Base-by-base conservation (phyloP, 331 rosid species). In the Pyrus hybrid region DNA sequence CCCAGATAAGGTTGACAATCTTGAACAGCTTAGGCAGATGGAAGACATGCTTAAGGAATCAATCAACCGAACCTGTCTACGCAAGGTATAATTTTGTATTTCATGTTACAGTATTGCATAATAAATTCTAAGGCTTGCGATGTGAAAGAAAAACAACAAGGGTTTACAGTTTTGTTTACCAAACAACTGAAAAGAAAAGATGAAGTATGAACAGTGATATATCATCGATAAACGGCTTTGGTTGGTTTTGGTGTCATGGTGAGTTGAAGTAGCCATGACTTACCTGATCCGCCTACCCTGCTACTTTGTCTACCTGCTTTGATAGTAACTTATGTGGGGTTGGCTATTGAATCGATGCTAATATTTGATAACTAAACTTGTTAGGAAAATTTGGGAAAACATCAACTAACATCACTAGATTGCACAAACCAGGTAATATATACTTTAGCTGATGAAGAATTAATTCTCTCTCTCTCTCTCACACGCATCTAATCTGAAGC, bases 21-120 rank as follows among this genome's bases (percentile, higher is more conserved):
- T 86, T 14, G 90, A 89, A 54, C 87, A 83, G 76, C 93, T 91
- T 32, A 77, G 67, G 66, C 95, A 87, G 84, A 89, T 89, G 91
- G 95, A 91, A 85, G 86, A 83, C 63, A 78, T 72, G 6, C 80
- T 91, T 49, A 80, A 82, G 79, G 87, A 91, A 76, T 91, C 95
- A 70, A 78, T 91, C 68, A 80, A 83, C 60, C 83, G 72, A 71
- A 70, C 87, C 37, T 67, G 68, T 67, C 62, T 80, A 56, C 87
- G 79, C 23, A 89, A 89, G 91, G 96, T 89, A 87, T 66, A 11
- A 37, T 16, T 72, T 47, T 60, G 57, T 63, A 41, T 71, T 79
- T 74, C n/a, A 21, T 79, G 58, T n/a, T 33, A 51, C 28, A 4
- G 7, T 5, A 20, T 54, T 71, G 30, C 47, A 8, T 10, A 53